These are phyloP conservation scores for Nitzschia inconspicua DNA, from an alignment of 108 stramenopile genomes.

Conservation along the genomic window DNA sequence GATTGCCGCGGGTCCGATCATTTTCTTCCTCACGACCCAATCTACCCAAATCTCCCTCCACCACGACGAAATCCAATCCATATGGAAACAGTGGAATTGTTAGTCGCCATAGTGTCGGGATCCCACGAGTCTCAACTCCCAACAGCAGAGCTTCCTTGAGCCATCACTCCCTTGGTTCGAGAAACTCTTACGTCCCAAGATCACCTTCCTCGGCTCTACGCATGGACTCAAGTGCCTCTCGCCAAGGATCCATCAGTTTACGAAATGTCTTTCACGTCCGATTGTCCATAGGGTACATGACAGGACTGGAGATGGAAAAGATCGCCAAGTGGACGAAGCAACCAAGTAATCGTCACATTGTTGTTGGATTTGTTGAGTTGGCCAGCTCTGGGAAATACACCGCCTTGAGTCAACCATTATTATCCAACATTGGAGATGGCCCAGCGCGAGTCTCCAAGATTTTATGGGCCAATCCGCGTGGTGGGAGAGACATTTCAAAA, in stretches of 20 bases:
- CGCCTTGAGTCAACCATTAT: slow-evolving; percentile 25
- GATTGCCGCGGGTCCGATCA: too few species aligned
- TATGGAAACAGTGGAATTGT: too few species aligned
- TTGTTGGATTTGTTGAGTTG: slow-evolving; percentile 24
- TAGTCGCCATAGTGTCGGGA: too few species aligned
- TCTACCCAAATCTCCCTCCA: too few species aligned
- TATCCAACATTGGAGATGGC: not conserved
- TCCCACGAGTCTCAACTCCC: too few species aligned
- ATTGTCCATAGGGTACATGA: slow-evolving; percentile 17
- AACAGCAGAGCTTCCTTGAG: too few species aligned
- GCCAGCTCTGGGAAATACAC: slow-evolving; percentile 18
- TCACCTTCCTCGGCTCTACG: too few species aligned
- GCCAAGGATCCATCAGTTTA: too few species aligned
- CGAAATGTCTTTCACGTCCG: slow-evolving; percentile 22
- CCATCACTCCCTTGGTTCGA: not conserved
- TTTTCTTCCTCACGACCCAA: too few species aligned
- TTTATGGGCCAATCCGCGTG: slow-evolving; percentile 16
- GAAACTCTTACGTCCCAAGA: too few species aligned
- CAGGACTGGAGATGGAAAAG: slow-evolving; percentile 18
- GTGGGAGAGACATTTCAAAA: not conserved
- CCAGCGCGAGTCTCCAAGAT: slow-evolving; percentile 1
- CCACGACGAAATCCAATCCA: too few species aligned
- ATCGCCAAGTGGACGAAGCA: slow-evolving; percentile 3
- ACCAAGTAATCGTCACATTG: slow-evolving; percentile 1
- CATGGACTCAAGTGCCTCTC: too few species aligned